phyloP scores from a whole-genome alignment of 805 yeast genomes.

The Wickerhamiella qilinensis region DNA sequence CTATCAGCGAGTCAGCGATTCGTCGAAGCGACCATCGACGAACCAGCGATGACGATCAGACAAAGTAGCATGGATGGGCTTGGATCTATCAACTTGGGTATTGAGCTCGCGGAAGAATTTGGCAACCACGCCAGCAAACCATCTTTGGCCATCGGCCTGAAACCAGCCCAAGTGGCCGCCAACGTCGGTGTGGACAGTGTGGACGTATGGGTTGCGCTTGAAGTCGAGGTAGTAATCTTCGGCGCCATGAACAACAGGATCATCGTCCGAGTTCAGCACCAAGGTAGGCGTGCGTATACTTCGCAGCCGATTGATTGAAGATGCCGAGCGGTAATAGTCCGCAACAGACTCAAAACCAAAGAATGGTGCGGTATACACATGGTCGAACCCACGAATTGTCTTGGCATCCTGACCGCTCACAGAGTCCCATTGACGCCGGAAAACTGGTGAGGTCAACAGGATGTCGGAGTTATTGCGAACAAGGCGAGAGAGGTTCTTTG shows the following conservation, averaged over 20 bases:
- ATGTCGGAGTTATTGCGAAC: conserved; percentile 28
- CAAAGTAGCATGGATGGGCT: conserved; percentile 4
- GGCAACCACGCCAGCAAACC: conserved; percentile 44
- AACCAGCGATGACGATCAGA: conserved; percentile 2
- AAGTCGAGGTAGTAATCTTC: conserved; percentile 38
- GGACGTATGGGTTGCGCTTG: conserved; percentile 39
- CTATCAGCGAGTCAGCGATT: not conserved
- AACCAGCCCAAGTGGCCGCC: conserved; percentile 87
- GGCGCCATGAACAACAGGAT: conserved; percentile 47
- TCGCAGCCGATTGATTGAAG: conserved; percentile 37
- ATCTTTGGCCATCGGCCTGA: conserved; percentile 39
- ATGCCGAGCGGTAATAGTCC: conserved; percentile 50
- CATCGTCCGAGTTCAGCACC: conserved; percentile 51
- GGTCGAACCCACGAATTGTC: conserved; percentile 42
- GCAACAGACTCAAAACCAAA: conserved; percentile 47
- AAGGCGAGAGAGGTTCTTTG: conserved; percentile 30
- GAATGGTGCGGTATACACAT: conserved; percentile 43
- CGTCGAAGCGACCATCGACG: conserved; percentile 2
- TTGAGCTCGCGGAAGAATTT: conserved; percentile 26
- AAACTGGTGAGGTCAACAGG: conserved; percentile 19
- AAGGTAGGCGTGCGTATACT: conserved; percentile 47
- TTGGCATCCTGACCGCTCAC: conserved; percentile 11
- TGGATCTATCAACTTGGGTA: conserved; percentile 14
- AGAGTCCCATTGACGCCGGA: conserved; percentile 18
- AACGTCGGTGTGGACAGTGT: conserved; percentile 39